These are phyloP conservation scores for Trichophyton benhamiae DNA, from an alignment of 2,329 filamentous ascomycete genomes.

Conservation along the genomic window DNA sequence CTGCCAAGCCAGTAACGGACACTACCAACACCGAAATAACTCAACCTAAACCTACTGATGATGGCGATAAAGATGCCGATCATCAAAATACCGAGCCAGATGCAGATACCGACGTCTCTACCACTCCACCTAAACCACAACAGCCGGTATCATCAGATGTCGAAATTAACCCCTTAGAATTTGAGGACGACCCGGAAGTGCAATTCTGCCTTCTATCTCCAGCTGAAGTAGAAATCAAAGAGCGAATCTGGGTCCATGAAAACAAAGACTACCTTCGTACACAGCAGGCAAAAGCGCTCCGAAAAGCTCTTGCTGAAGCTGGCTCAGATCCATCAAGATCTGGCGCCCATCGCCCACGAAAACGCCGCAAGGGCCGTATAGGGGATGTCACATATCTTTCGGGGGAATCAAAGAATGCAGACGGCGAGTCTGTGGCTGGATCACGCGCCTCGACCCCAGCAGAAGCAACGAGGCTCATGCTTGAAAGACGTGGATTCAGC, in stretches of 20 bases:
- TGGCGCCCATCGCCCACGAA: conserved; percentile 34
- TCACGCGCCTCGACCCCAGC: conserved; percentile 55
- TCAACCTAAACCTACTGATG: not conserved
- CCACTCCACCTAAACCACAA: conserved; percentile 7
- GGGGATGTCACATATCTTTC: conserved; percentile 37
- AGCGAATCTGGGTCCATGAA: conserved; percentile 84
- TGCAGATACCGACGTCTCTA: conserved; percentile 5
- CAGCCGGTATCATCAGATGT: conserved; percentile 41
- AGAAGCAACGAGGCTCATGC: conserved; percentile 55
- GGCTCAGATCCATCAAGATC: conserved; percentile 26
- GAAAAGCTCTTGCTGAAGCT: conserved; percentile 51
- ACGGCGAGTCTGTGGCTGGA: conserved; percentile 52
- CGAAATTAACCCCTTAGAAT: conserved; percentile 67
- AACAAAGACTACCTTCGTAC: conserved; percentile 88
- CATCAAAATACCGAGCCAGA: conserved; percentile 21
- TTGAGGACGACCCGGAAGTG: conserved; percentile 81
- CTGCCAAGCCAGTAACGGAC: conserved; percentile 9
- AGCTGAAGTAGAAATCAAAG: conserved; percentile 68
- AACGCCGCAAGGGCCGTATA: conserved; percentile 36
- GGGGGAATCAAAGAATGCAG: conserved; percentile 35
- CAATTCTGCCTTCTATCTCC: conserved; percentile 61
- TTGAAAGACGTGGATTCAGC: conserved; percentile 56
- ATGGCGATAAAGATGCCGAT: conserved; percentile 4
- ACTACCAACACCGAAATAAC: not conserved
- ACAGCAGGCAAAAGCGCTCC: conserved; percentile 72